Conservation (phyloP, 768 basidiomycete genomes). For the Rossbeevera mucosa region DNA sequence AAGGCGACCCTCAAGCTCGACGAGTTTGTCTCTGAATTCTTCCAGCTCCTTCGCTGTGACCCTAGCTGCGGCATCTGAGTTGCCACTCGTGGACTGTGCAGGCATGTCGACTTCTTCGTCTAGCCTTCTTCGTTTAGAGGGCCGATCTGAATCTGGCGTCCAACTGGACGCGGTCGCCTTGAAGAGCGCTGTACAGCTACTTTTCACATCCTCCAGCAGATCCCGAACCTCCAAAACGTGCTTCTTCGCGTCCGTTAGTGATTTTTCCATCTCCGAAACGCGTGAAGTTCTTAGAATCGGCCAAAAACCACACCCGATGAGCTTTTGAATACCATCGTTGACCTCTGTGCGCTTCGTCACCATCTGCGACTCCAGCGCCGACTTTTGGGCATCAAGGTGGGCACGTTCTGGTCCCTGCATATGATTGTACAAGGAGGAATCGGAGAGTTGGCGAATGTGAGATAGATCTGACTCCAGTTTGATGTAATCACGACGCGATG, state of each 20-base stretch:
- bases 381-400: conserved; percentile 22
- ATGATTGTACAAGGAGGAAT: conserved; percentile 19
- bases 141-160: conserved; percentile 20
- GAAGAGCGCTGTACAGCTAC: conserved; percentile 20
- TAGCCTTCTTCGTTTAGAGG: conserved; percentile 27
- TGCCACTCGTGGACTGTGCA: neutral
- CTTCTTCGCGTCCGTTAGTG: conserved; percentile 24
- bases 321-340: conserved; percentile 24
- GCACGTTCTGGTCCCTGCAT: conserved; percentile 25
- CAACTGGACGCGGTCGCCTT: conserved; percentile 11
- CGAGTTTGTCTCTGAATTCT: conserved; percentile 27
- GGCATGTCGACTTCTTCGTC: conserved; percentile 4
- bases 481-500: conserved; percentile 30
- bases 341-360: conserved; percentile 33
- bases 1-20: conserved; percentile 26
- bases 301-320: conserved; percentile 38
- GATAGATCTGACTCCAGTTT: conserved; percentile 32
- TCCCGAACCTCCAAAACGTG: conserved; percentile 29
- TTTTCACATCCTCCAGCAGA: conserved; percentile 20
- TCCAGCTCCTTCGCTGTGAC: conserved; percentile 21
- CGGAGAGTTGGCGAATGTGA: conserved; percentile 22
- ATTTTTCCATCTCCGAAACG: conserved; percentile 22
- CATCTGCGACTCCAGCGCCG: conserved; percentile 18
- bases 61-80: neutral
- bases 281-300: conserved; percentile 31